These are phyloP conservation scores for Aspergillus biplanus DNA, from an alignment of 495 filamentous ascomycete species.

Conservation along the genomic window DNA sequence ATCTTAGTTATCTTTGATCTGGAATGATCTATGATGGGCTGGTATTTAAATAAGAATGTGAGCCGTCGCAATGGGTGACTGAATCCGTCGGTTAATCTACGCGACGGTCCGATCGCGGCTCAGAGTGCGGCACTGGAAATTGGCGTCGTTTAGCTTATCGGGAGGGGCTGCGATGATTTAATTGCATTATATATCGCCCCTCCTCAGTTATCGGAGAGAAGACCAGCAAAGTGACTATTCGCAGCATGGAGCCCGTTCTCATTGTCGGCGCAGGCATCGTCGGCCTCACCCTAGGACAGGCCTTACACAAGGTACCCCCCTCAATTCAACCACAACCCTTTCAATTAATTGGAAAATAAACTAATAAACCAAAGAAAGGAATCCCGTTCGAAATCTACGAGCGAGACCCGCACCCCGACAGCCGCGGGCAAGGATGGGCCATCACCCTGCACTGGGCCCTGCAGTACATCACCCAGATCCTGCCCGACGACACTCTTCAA, in stretches of 20 bases:
- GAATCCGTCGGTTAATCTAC: slow-evolving; percentile 32
- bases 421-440: slow-evolving; percentile 58
- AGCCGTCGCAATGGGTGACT: slow-evolving; percentile 15
- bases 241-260: slow-evolving; percentile 41
- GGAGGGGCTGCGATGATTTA: neutral
- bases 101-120: slow-evolving; percentile 31
- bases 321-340: too few species aligned
- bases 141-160: neutral
- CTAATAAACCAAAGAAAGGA: slow-evolving; percentile 19
- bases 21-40: too few species aligned
- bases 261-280: slow-evolving; percentile 63
- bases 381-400: slow-evolving; percentile 59
- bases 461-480: slow-evolving; percentile 49
- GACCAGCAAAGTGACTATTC: neutral
- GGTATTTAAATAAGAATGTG: neutral
- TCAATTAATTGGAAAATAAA: slow-evolving; percentile 1
- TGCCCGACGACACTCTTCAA: slow-evolving; percentile 48
- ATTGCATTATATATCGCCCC: neutral
- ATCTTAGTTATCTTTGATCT: too few species aligned
- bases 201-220: too few species aligned
- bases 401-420: slow-evolving; percentile 45
- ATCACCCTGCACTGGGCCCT: slow-evolving; percentile 64
- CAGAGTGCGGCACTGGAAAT: too few species aligned
- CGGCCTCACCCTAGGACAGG: slow-evolving; percentile 60
- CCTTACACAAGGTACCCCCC: slow-evolving; percentile 38